Evolutionary conservation across 352 stramenopile genomes (phyloP), one percentile per base, ranked within the genome.

Genomic region (Pythium sp.): DNA sequence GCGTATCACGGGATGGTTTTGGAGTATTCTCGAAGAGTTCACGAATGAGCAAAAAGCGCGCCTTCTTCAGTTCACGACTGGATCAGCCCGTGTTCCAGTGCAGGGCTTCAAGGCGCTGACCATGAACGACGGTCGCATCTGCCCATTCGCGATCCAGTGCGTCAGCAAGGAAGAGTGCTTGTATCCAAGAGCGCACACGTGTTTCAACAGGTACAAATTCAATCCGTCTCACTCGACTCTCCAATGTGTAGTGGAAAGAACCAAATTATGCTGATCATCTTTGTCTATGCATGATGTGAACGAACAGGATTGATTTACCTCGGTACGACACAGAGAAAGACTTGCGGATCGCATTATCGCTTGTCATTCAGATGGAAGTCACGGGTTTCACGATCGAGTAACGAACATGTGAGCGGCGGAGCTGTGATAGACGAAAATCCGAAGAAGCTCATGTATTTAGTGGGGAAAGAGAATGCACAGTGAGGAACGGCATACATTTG

Each of bases 61-160:
- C 5, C 93, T 99, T 71, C 76, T 99, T 22, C 97, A 99, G 76
- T 99, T 99, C 72, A 98, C 98, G 26, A 99, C 97, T 0, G 97
- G 97, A 9, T 99, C 95, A 49, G 93, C 92, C 0, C 98, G 98
- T 30, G 97, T 99, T 0, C 86, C 87, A 20, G 86, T 96, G 4
- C 85, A 95, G 75, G 85, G 86, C 24, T 95, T 94, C 73, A 94
- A 95, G 77, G 87, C 86, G 18, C 67, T 96, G 64, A 95, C 89
- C 1, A 95, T 94, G 81, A 91, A 95, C 69, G 88, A 96, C 51
- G 88, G 88, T 18, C 86, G 88, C 55, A 96, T 96, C 67, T 94
- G 85, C 69, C 86, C 79, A 32, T 97, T 94, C 72, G 84, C 87
- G 43, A 93, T 95, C 69, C 84, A 96, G 74, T 92, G 83, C 61